phyloP scores from a whole-genome alignment of 116 monocot genomes.

The Iris pallida region DNA sequence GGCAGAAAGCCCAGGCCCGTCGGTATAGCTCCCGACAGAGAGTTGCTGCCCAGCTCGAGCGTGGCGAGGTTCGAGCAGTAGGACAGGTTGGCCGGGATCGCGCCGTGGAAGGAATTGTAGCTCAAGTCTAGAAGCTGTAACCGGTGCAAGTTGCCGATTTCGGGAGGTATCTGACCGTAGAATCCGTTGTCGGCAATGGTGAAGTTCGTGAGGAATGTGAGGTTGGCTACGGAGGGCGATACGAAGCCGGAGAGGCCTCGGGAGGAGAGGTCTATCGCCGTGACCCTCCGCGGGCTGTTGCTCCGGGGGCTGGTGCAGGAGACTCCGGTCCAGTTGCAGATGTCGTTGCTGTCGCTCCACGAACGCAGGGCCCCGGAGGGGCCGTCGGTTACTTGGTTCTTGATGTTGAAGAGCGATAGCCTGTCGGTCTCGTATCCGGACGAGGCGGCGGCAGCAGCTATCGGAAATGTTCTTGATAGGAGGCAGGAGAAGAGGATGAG shows the following conservation, averaged over 20 bases:
- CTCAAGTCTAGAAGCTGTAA: slow-evolving; percentile 8
- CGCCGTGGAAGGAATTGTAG: slow-evolving; percentile 3
- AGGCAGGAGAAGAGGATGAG: too few species aligned
- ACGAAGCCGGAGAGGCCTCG: background rate
- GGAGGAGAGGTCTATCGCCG: slow-evolving; percentile 7
- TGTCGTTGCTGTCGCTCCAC: slow-evolving; percentile 7
- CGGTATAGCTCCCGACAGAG: slow-evolving; percentile 5
- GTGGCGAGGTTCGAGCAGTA: background rate
- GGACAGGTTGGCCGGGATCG: slow-evolving; percentile 3
- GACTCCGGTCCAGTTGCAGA: slow-evolving; percentile 12
- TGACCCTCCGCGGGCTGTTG: background rate
- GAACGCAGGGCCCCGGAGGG: background rate
- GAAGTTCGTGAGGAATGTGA: slow-evolving; percentile 8
- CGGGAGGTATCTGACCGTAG: background rate
- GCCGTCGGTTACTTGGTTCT: slow-evolving; percentile 2
- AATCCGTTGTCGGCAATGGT: slow-evolving; percentile 1
- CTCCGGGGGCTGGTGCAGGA: background rate
- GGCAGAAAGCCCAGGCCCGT: background rate
- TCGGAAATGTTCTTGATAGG: background rate
- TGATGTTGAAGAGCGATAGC: background rate
- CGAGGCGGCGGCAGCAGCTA: too few species aligned
- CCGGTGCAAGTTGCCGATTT: background rate
- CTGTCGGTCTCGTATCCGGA: background rate
- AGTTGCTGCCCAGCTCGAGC: background rate
- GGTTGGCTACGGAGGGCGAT: background rate